A percentile compares a stretch with the other conserved stretches of the same genome.
These are phyloP conservation scores for Platismatia glauca DNA, from an alignment of 495 filamentous ascomycete genomes.

Conservation along the genomic window DNA sequence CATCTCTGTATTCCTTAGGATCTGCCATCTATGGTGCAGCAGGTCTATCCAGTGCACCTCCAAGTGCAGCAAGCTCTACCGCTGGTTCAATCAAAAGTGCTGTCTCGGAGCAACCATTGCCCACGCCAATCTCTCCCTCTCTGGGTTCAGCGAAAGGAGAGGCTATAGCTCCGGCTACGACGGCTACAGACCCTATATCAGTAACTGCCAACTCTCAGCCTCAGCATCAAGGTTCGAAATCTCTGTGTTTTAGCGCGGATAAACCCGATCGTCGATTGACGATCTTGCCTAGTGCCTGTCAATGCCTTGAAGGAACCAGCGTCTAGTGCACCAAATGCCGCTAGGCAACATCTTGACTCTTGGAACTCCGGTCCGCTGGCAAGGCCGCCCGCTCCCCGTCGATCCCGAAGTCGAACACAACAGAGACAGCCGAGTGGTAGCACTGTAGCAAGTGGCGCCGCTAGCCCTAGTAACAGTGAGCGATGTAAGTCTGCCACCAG, in stretches of 20 bases:
- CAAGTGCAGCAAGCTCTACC: slow-evolving; percentile 35
- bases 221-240: slow-evolving; percentile 14
- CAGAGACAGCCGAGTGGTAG: slow-evolving; percentile 66
- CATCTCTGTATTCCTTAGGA: slow-evolving; percentile 55
- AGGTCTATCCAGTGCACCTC: slow-evolving; percentile 21
- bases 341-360: slow-evolving; percentile 18
- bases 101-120: slow-evolving; percentile 11
- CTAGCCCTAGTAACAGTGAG: slow-evolving; percentile 31
- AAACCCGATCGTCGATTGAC: slow-evolving; percentile 1
- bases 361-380: slow-evolving; percentile 22
- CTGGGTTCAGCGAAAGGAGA: slow-evolving; percentile 20
- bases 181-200: slow-evolving; percentile 25
- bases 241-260: not conserved
- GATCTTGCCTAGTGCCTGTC: slow-evolving; percentile 10
- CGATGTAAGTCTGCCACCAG: slow-evolving; percentile 8
- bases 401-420: slow-evolving; percentile 62
- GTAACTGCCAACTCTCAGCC: slow-evolving; percentile 23
- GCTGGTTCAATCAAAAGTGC: slow-evolving; percentile 28
- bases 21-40: slow-evolving; percentile 33
- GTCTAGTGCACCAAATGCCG: slow-evolving; percentile 4
- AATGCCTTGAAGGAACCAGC: slow-evolving; percentile 13
- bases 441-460: slow-evolving; percentile 59
- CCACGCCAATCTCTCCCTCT: slow-evolving; percentile 20
- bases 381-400: slow-evolving; percentile 31
- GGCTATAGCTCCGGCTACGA: slow-evolving; percentile 19